A percentile compares a stretch with the other conserved stretches of the same genome.
These are phyloP conservation scores for Phialophora tarda DNA, from an alignment of 2,329 filamentous ascomycete genomes.

Conservation along the genomic window DNA sequence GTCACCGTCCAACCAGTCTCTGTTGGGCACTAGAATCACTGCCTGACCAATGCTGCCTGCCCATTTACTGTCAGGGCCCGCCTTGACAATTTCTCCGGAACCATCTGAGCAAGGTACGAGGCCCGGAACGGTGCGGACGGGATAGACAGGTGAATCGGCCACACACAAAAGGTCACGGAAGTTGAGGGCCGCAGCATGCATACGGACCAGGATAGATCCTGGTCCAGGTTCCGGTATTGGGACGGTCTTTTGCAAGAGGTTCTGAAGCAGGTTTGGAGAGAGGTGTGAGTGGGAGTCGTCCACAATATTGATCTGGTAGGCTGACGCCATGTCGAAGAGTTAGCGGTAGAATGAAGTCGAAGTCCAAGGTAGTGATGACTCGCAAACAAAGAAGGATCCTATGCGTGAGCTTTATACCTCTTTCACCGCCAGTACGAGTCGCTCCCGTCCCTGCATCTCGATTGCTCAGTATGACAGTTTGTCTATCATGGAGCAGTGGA, in stretches of 20 bases:
- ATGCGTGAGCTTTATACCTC: no score
- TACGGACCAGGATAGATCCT: constrained; percentile 63
- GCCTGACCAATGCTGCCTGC: constrained; percentile 4
- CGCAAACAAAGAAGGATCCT: not conserved
- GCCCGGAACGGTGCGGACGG: constrained; percentile 5
- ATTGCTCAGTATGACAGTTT: no score
- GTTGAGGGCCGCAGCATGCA: constrained; percentile 55
- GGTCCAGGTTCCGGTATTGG: constrained; percentile 8
- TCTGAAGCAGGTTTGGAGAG: constrained; percentile 10
- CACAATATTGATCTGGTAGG: constrained; percentile 4
- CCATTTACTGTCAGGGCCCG: constrained; percentile 11
- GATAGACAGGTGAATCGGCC: constrained; percentile 12
- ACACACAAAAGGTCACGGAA: constrained; percentile 53
- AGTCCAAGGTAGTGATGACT: not conserved
- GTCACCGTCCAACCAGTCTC: constrained; percentile 12
- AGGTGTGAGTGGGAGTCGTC: constrained; percentile 11
- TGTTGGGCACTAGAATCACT: constrained; percentile 13
- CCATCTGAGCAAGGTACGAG: constrained; percentile 49
- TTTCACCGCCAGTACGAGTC: no score
- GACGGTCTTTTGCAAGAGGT: not conserved
- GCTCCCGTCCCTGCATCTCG: no score
- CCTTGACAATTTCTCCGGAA: constrained; percentile 49
- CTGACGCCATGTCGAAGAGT: not conserved
- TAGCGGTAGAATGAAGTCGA: not conserved
- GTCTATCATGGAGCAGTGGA: not conserved